A percentile compares a stretch with the other conserved stretches of the same genome.
These are phyloP conservation scores for Lathyrus aphaca DNA, from an alignment of 306 rosid species.

Conservation along the genomic window DNA sequence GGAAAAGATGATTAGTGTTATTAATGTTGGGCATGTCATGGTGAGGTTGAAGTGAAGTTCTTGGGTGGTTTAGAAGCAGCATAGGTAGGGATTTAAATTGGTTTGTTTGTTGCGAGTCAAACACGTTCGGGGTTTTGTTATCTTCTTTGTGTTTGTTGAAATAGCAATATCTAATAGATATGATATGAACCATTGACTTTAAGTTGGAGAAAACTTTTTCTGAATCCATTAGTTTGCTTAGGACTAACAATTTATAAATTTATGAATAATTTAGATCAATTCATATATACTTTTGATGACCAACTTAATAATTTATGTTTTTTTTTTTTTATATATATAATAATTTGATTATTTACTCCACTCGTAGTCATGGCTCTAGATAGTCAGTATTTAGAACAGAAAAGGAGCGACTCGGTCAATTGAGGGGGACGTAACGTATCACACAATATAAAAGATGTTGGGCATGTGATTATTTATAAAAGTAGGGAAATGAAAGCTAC, in stretches of 20 bases:
- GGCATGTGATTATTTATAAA: background rate
- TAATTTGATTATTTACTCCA: background rate
- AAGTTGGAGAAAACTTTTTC: background rate
- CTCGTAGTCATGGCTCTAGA: background rate
- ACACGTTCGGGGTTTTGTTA: background rate
- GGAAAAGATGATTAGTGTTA: background rate
- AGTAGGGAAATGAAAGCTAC: too few species aligned
- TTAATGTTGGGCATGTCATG: background rate
- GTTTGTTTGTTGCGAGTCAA: background rate
- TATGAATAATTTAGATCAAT: background rate
- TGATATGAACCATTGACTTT: background rate
- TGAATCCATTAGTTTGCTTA: too few species aligned
- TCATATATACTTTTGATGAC: background rate
- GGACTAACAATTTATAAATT: too few species aligned
- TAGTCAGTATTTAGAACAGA: background rate
- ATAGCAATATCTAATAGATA: background rate
- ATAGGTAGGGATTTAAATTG: background rate
- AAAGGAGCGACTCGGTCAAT: background rate
- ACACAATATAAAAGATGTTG: background rate
- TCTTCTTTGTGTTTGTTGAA: background rate
- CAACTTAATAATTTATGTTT: background rate
- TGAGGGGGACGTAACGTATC: conserved; percentile 1
- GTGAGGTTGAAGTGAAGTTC: background rate
- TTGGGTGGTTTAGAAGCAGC: background rate
- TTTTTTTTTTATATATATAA: background rate